phyloP scores from a whole-genome alignment of 2,329 filamentous ascomycete species.

The Pseudocercospora fijiensis region DNA sequence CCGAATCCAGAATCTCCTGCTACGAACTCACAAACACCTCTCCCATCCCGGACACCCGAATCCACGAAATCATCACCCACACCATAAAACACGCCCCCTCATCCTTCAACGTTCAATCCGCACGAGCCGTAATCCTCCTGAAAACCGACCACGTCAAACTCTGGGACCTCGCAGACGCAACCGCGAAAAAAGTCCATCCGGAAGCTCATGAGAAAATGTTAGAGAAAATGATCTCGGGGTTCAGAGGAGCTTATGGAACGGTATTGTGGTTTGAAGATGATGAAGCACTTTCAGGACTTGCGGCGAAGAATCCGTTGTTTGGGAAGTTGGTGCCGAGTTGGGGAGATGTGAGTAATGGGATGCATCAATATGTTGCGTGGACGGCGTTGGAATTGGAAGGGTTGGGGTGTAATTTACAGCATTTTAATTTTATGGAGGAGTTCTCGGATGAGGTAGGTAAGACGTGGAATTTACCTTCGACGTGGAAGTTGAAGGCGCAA shows the following conservation, averaged over 20 bases:
- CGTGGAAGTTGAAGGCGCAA: slow-evolving; percentile 77
- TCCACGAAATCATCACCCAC: slow-evolving; percentile 61
- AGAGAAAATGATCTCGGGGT: slow-evolving; percentile 52
- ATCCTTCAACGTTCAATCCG: slow-evolving; percentile 84
- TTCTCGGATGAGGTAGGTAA: slow-evolving; percentile 27
- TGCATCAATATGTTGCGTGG: slow-evolving; percentile 31
- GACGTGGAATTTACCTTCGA: slow-evolving; percentile 64
- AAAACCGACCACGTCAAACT: slow-evolving; percentile 79
- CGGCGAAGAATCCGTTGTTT: slow-evolving; percentile 23
- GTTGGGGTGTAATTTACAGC: slow-evolving; percentile 35
- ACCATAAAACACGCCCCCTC: slow-evolving; percentile 69
- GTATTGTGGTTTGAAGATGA: slow-evolving; percentile 43
- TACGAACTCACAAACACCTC: slow-evolving; percentile 54
- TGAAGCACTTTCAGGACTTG: slow-evolving; percentile 15
- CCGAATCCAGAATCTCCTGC: slow-evolving; percentile 34
- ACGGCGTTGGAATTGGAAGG: slow-evolving; percentile 35
- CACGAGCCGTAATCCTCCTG: slow-evolving; percentile 73
- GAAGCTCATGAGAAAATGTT: slow-evolving; percentile 60
- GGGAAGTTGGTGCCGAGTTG: slow-evolving; percentile 21
- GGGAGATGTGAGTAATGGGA: slow-evolving; percentile 52
- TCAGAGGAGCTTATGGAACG: slow-evolving; percentile 72
- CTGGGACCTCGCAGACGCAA: slow-evolving; percentile 69
- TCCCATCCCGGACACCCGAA: slow-evolving; percentile 66
- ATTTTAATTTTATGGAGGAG: slow-evolving; percentile 33
- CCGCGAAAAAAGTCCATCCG: slow-evolving; percentile 66